Evolutionary conservation across 176 grass and related monocot species (phyloP), one percentile per base, ranked within the genome.

Genomic region (Elaeis guineensis): DNA sequence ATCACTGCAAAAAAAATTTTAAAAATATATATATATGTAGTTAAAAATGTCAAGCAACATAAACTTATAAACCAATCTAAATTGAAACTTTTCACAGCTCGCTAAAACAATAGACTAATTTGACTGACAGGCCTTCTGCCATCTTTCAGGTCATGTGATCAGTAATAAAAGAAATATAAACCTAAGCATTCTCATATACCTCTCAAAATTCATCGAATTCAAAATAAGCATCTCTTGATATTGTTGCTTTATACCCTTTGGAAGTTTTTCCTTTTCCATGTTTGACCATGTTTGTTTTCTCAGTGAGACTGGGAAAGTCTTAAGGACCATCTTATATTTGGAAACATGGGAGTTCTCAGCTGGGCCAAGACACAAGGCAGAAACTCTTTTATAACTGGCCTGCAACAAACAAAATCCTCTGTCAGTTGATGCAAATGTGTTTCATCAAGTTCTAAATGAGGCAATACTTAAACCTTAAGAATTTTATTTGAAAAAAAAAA

Each of bases 161-260:
- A 1, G 16, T 17, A 16, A 69, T 17, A 55, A 75, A 65, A 50
- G 16, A 59, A 17, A 25, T 68, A 58, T 16, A 7, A 65, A 50
- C 6, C 26, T 35, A 76, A 8, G 24, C 21, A 65, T 64, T 4
- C 61, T 8, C 6, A 60, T 52, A 62, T 67, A 97, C 92, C 86
- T 85, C 72, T 61, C 73, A 53, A 77, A 77, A 74, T 97, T 90
- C 72, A 97, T 79, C 0, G 87, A 84, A 48, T 79, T 73, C 24
- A 82, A 61, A 80, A 97, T 78, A 52, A 97, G 63, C 72, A 80
- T 57, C 69, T 97, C 92, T 76, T 97, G 87, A 60, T 87, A 97
- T 53, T 97, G 92, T 73, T 97, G 92, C 52, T 91, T 90, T 72
- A 97, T 85, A 80, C 92, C 92, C 79, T 84, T 88, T 54, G 55